Evolutionary conservation across 495 filamentous ascomycete species (phyloP).

Genomic region (Trichoderma gamsii): DNA sequence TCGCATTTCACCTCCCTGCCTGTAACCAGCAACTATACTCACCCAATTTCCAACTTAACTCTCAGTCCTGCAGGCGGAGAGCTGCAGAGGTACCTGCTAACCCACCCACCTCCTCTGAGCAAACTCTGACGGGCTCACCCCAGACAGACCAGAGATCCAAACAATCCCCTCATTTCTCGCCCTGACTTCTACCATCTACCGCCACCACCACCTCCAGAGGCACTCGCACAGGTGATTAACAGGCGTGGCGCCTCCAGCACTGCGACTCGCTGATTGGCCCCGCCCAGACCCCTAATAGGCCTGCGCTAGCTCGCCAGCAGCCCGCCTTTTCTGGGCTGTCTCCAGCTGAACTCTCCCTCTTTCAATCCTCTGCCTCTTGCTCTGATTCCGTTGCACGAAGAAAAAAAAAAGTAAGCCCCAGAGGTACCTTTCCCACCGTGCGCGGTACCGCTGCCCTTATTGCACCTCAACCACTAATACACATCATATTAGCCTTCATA

Average conservation of each 20-base stretch:
- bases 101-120: no score
- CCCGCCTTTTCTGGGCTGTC: conserved; percentile 12
- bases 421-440: background rate
- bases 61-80: no score
- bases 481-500: conserved; percentile 9
- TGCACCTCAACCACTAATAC: conserved; percentile 8
- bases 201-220: background rate
- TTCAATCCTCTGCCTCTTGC: background rate
- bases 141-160: background rate
- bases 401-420: background rate
- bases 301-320: conserved; percentile 3
- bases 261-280: conserved; percentile 9
- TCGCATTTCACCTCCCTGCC: no score
- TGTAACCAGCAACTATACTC: no score
- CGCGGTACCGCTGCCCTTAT: background rate
- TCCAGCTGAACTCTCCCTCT: conserved; percentile 13
- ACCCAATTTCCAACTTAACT: no score
- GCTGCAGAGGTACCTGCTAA: background rate
- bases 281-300: conserved; percentile 13
- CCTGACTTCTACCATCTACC: background rate
- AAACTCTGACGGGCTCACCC: background rate
- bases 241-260: conserved; percentile 8
- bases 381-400: background rate
- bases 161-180: background rate
- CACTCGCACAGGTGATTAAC: background rate